A percentile compares a stretch with the other conserved stretches of the same genome.
Evolutionary conservation across 2,329 filamentous ascomycete species (phyloP).

Genomic region (Didymella arachidicola): DNA sequence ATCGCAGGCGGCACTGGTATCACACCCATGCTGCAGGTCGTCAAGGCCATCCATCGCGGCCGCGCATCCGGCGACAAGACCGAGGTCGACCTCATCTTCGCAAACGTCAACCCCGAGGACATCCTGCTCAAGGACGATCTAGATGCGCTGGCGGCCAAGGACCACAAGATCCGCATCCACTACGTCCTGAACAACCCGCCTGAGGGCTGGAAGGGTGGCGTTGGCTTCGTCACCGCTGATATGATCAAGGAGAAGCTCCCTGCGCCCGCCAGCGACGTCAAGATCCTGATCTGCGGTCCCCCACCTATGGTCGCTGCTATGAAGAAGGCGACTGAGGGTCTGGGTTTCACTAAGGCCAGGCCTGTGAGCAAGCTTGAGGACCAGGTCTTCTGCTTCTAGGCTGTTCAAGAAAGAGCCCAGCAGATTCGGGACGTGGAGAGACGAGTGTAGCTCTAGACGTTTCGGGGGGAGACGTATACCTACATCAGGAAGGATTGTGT

Average conservation of each 20-base stretch:
- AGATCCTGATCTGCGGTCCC: conserved; percentile 92
- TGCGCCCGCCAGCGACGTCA: conserved; percentile 83
- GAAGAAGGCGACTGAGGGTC: conserved; percentile 91
- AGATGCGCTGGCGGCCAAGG: conserved; percentile 77
- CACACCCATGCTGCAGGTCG: conserved; percentile 96
- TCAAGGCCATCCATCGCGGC: conserved; percentile 87
- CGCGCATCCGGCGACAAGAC: conserved; percentile 79
- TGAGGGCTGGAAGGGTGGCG: conserved; percentile 87
- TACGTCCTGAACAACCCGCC: conserved; percentile 98
- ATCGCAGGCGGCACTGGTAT: conserved; percentile 97
- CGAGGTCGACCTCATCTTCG: conserved; percentile 88
- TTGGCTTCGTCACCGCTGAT: conserved; percentile 92
- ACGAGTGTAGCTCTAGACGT: not conserved
- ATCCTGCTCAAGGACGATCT: conserved; percentile 94
- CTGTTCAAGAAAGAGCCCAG: not conserved
- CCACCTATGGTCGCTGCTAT: conserved; percentile 96
- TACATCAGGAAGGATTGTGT: not conserved
- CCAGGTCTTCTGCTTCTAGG: conserved; percentile 94
- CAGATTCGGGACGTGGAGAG: not conserved
- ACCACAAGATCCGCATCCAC: conserved; percentile 84
- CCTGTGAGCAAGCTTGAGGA: conserved; percentile 98
- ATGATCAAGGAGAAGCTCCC: conserved; percentile 93
- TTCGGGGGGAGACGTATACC: not conserved
- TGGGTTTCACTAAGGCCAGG: conserved; percentile 90
- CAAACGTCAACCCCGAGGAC: conserved; percentile 92